A percentile compares a stretch with the other conserved stretches of the same genome.
phyloP scores from a whole-genome alignment of 495 filamentous ascomycete genomes.

The Trichocladium uniseriatum region DNA sequence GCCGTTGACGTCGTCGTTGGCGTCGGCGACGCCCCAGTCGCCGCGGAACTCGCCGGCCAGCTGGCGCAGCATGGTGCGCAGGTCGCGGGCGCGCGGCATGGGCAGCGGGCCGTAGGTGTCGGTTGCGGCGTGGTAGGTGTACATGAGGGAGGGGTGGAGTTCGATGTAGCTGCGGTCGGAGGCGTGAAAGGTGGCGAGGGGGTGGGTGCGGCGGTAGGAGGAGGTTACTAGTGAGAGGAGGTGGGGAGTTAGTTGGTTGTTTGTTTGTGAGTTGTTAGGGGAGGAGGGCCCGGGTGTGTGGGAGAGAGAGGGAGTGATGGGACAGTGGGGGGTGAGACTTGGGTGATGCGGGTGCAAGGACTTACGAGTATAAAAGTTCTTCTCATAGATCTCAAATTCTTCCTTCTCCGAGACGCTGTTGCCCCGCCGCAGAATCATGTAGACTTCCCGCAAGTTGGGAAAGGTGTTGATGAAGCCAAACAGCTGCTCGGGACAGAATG shows the following conservation, averaged over 20 bases:
- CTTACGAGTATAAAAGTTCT: constrained; percentile 3
- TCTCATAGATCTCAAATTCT: background rate
- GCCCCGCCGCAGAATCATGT: constrained; percentile 8
- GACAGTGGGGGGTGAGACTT: no score
- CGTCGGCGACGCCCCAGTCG: no score
- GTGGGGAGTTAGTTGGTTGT: background rate
- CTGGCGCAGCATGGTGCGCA: no score
- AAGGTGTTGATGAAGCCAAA: constrained; percentile 16
- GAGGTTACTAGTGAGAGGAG: background rate
- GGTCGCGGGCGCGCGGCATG: no score
- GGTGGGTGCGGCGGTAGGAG: background rate
- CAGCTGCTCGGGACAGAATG: constrained; percentile 10
- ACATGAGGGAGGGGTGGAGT: no score
- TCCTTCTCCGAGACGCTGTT: background rate
- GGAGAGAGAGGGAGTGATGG: background rate
- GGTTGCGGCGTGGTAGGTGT: no score
- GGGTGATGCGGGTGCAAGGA: no score
- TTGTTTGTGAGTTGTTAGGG: background rate
- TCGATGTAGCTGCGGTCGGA: background rate
- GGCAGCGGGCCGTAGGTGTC: no score
- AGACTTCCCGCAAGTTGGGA: constrained; percentile 16
- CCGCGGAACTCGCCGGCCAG: no score
- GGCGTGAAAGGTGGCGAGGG: background rate
- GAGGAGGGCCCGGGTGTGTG: no score
- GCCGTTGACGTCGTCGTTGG: no score